Conservation (phyloP, 768 basidiomycete species). For the Crucibulum laeve region DNA sequence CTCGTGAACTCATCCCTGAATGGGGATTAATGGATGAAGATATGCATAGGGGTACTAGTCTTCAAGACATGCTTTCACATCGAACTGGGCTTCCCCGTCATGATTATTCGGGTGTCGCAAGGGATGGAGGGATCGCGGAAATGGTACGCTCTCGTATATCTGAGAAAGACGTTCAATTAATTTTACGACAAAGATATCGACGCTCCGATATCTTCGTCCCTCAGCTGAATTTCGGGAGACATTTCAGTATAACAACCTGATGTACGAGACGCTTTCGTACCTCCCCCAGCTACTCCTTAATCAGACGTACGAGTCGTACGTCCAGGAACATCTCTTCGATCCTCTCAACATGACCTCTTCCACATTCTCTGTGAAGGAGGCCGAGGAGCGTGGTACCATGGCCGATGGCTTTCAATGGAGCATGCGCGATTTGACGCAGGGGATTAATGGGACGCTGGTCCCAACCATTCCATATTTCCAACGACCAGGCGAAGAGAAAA, state of each 20-base stretch:
- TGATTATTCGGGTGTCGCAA: slow-evolving; percentile 27
- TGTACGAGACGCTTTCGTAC: slow-evolving; percentile 37
- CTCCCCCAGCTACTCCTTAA: slow-evolving; percentile 33
- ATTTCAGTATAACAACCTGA: slow-evolving; percentile 43
- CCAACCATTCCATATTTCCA: slow-evolving; percentile 35
- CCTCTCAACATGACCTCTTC: slow-evolving; percentile 35
- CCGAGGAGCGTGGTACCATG: slow-evolving; percentile 24
- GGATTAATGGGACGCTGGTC: slow-evolving; percentile 24
- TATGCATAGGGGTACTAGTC: slow-evolving; percentile 24
- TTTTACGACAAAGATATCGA: slow-evolving; percentile 23
- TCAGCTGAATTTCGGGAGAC: slow-evolving; percentile 36
- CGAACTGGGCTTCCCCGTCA: slow-evolving; percentile 43
- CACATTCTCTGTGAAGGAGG: slow-evolving; percentile 33
- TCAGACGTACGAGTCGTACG: slow-evolving; percentile 34
- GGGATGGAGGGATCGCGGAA: slow-evolving; percentile 26
- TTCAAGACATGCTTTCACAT: slow-evolving; percentile 40
- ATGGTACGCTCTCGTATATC: slow-evolving; percentile 21
- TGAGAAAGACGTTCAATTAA: background rate
- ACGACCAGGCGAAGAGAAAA: slow-evolving; percentile 31
- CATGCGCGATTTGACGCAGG: slow-evolving; percentile 24
- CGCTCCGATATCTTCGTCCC: slow-evolving; percentile 30
- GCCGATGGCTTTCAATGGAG: slow-evolving; percentile 33
- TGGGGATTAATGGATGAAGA: slow-evolving; percentile 35
- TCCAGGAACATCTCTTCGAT: slow-evolving; percentile 30
- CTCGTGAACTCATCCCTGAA: slow-evolving; percentile 30